phyloP scores from a whole-genome alignment of 1,284 basidiomycete genomes.

The Trichosporon coremiiforme region DNA sequence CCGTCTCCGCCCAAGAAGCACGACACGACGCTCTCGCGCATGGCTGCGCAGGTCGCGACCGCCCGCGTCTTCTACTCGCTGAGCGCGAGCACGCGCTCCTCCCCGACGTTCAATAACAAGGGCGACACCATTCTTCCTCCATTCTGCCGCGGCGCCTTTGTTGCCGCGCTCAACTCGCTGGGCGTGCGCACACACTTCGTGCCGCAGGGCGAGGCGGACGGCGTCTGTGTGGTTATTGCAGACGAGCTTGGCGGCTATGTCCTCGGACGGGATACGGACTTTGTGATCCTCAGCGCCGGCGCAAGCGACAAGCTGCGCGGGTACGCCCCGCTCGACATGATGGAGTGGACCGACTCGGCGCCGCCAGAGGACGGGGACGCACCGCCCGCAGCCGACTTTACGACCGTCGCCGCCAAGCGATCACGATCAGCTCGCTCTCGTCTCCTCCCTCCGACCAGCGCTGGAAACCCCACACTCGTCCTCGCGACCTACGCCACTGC shows the following conservation, averaged over 20 bases:
- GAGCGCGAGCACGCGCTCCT: constrained; percentile 68
- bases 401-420: constrained; percentile 24
- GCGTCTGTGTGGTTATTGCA: constrained; percentile 79
- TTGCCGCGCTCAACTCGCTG: constrained; percentile 63
- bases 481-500: constrained; percentile 68
- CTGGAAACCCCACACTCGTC: constrained; percentile 53
- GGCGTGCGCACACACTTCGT: constrained; percentile 58
- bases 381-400: constrained; percentile 27
- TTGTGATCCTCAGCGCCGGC: constrained; percentile 72
- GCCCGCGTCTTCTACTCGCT: constrained; percentile 81
- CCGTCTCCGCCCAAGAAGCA: constrained; percentile 74
- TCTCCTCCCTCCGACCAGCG: constrained; percentile 62
- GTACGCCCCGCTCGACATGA: constrained; percentile 76
- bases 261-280: constrained; percentile 78
- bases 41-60: constrained; percentile 63
- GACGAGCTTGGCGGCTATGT: constrained; percentile 73
- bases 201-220: constrained; percentile 84
- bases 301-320: constrained; percentile 60
- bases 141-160: constrained; percentile 65
- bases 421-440: constrained; percentile 52
- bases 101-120: constrained; percentile 68
- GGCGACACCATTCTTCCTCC: constrained; percentile 67
- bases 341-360: constrained; percentile 65
- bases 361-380: constrained; percentile 32
- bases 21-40: constrained; percentile 66